Evolutionary conservation across 2,329 filamentous ascomycete genomes (phyloP), one percentile per base, ranked within the genome.

Genomic region (Pestalotiopsis fici): DNA sequence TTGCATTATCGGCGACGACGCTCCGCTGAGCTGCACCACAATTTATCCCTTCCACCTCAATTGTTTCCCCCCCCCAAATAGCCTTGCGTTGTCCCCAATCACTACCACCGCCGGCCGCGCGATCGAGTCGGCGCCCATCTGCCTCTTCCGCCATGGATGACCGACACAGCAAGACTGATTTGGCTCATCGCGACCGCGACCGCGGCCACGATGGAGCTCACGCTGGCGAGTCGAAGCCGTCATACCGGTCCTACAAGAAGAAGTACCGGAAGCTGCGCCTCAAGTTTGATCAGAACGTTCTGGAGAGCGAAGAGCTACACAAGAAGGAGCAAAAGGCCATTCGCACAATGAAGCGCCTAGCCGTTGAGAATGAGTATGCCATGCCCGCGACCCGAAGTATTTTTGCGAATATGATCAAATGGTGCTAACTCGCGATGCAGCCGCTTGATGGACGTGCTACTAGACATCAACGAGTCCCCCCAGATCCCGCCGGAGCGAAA

Each of bases 241-340:
- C 83, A 3, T 89, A 91, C 79, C 91, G 88, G 76, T 91, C 89
- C 57, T 91, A 87, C 85, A 94, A 93, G 87, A 97, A 97, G 83
- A 99, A 99, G 85, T 99, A 97, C 80, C 91, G 92, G 74, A 97
- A 97, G 86, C 93, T 96, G 90, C 91, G 92, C 81, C 86, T 91
- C 77, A 84, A 86, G 31, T 97, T 96, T 76, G 92, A 96, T 73
- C 85, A 90, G 63, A 89, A 89, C 75, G 93, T 95, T 88, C 88
- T 91, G 67, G 89, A 93, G 71, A 93, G 93, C 78, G 96, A 97
- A 80, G 87, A 90, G 65, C 86, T 96, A 68, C 96, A 96, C 80
- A 89, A 90, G 74, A 86, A 93, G 65, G 94, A 96, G 79, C 92
- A 93, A 78, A 91, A 91, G 79, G 93, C 95, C 43, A 89, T 92